A percentile compares a stretch with the other conserved stretches of the same genome.
phyloP scores from a whole-genome alignment of 495 filamentous ascomycete species.

The Aspergillus incahuasiensis region DNA sequence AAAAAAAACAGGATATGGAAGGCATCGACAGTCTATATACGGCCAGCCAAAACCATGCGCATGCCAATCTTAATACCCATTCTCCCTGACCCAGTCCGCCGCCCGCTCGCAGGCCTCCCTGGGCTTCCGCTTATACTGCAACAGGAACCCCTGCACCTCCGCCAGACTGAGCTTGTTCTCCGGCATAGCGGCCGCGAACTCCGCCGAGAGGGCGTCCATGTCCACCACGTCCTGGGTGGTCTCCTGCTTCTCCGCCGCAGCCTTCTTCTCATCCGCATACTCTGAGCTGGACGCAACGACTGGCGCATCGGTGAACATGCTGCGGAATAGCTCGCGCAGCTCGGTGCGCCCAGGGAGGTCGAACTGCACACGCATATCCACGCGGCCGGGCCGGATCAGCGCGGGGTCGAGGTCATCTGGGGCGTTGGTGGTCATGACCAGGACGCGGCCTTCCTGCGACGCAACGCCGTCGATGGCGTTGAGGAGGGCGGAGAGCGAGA shows the following conservation, averaged over 20 bases:
- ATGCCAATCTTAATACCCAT: no score
- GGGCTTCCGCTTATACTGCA: neutral
- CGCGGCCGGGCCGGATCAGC: slow-evolving; percentile 68
- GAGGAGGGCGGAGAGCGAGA: slow-evolving; percentile 66
- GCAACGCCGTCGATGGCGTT: slow-evolving; percentile 83
- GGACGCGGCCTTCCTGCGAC: slow-evolving; percentile 71
- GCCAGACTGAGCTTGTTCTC: neutral
- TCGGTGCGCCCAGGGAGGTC: slow-evolving; percentile 53
- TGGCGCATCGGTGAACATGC: slow-evolving; percentile 49
- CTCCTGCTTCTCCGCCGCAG: neutral
- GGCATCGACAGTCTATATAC: no score
- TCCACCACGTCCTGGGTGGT: neutral
- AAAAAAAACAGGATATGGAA: no score
- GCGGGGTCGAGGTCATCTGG: slow-evolving; percentile 70
- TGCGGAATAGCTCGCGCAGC: slow-evolving; percentile 56
- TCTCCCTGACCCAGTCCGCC: neutral
- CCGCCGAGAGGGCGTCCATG: neutral
- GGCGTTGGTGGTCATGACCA: slow-evolving; percentile 81
- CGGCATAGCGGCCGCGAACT: neutral
- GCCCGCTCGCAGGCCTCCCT: neutral
- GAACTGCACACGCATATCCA: slow-evolving; percentile 70
- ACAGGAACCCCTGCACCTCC: neutral
- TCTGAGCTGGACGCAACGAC: no score
- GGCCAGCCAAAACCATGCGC: no score
- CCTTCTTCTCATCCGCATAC: neutral